These are phyloP conservation scores for Hypoxylon sp. DNA, from an alignment of 2,329 filamentous ascomycete genomes.

Conservation along the genomic window DNA sequence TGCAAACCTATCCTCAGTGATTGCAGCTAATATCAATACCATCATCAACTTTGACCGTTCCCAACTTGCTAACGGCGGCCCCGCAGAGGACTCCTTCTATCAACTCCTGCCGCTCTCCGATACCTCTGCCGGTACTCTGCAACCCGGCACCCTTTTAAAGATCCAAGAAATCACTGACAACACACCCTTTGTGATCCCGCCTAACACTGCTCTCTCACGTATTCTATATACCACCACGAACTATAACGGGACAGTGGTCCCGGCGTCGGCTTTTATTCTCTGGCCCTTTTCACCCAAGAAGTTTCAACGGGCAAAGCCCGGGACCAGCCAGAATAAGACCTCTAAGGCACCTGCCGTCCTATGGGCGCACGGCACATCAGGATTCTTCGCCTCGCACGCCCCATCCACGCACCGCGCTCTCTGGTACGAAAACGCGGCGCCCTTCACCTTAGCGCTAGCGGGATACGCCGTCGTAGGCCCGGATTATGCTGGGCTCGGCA, in stretches of 20 bases:
- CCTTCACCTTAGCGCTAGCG: slow-evolving; percentile 58
- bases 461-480: slow-evolving; percentile 63
- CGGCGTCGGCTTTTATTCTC: slow-evolving; percentile 65
- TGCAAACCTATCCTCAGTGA: slow-evolving; percentile 42
- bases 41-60: slow-evolving; percentile 53
- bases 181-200: slow-evolving; percentile 58
- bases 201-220: slow-evolving; percentile 62
- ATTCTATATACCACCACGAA: slow-evolving; percentile 64
- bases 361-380: slow-evolving; percentile 64
- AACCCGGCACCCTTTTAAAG: slow-evolving; percentile 59
- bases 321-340: not conserved
- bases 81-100: slow-evolving; percentile 60
- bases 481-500: slow-evolving; percentile 63
- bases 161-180: slow-evolving; percentile 59
- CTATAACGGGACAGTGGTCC: slow-evolving; percentile 62
- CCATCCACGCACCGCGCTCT: slow-evolving; percentile 61
- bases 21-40: slow-evolving; percentile 46
- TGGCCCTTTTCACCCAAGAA: slow-evolving; percentile 60
- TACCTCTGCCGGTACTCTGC: slow-evolving; percentile 29
- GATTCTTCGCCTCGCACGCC: slow-evolving; percentile 57
- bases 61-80: slow-evolving; percentile 55
- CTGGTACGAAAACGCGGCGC: slow-evolving; percentile 59
- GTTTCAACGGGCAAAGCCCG: slow-evolving; percentile 10
- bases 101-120: slow-evolving; percentile 48
- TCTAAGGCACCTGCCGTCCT: slow-evolving; percentile 54